phyloP scores from a whole-genome alignment of 2,329 filamentous ascomycete species.

The Helminthosporium solani region DNA sequence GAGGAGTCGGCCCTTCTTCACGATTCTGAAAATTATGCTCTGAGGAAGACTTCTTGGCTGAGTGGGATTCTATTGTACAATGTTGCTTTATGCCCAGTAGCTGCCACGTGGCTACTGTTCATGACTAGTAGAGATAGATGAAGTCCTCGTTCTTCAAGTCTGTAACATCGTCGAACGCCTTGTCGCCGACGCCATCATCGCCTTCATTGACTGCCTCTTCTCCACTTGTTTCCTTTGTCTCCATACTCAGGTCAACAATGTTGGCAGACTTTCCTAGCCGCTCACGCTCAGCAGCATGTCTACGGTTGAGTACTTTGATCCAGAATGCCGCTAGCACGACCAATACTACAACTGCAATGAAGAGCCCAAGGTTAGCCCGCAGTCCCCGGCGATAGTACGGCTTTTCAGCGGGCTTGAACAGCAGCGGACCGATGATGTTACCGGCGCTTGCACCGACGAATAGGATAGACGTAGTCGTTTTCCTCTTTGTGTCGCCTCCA shows the following conservation, averaged over 20 bases:
- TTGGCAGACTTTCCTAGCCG: slow-evolving; percentile 60
- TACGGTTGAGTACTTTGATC: slow-evolving; percentile 55
- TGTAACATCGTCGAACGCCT: slow-evolving; percentile 60
- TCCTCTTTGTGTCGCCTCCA: slow-evolving; percentile 69
- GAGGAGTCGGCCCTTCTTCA: no score
- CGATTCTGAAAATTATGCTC: no score
- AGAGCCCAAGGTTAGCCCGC: slow-evolving; percentile 61
- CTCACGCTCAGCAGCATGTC: slow-evolving; percentile 56
- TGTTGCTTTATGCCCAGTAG: no score
- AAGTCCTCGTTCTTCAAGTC: slow-evolving; percentile 66
- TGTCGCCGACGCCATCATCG: slow-evolving; percentile 43
- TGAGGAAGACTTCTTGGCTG: no score
- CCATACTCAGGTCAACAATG: slow-evolving; percentile 61
- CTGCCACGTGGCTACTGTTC: no score
- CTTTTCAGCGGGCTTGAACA: slow-evolving; percentile 63
- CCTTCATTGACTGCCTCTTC: slow-evolving; percentile 25
- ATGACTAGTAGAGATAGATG: slow-evolving; percentile 56
- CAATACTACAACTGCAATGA: slow-evolving; percentile 59
- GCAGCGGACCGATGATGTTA: slow-evolving; percentile 65
- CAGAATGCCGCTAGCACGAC: slow-evolving; percentile 49
- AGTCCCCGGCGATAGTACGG: slow-evolving; percentile 61
- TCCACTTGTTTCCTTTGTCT: slow-evolving; percentile 46
- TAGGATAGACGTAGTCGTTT: slow-evolving; percentile 63
- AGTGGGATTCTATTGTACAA: no score
- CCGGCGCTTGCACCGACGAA: slow-evolving; percentile 66